Base-by-base conservation (phyloP, 1,284 basidiomycete species). In the Prillingera fragicola region DNA sequence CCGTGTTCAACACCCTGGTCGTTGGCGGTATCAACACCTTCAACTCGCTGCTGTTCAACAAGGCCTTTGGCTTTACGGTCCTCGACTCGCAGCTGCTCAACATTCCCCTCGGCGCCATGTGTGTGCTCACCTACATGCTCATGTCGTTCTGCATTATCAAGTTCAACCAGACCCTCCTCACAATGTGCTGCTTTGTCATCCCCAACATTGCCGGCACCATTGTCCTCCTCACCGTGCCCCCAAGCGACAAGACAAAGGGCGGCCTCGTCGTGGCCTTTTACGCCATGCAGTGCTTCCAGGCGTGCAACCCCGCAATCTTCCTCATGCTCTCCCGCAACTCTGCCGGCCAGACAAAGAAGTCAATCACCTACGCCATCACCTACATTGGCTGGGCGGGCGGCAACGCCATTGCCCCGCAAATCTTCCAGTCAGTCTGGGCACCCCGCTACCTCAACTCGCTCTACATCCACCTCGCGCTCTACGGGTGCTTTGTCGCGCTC, bases 341-440 rank as follows among this genome's bases (percentile, higher is more conserved):
- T 3, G 57, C 59, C 17, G 60, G 60, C 8, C 49, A 55, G 31
- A 63, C 59, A n/a, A 63, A 63, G 47, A 61, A 59, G 39, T 52
- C 49, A 4, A 48, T 60, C 17, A 53, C 50, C 19, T 63, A 59
- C 45, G 55, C 59, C 23, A 38, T 51, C 13, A 50, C 52, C n/a
- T 63, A 45, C 35, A 41, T 59, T 24, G 54, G 43, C 21, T 60
- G 58, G 58, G 54, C 58, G 3, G 50, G 45, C 9, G 61, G 61
- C 48, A 63, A 63, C 32, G 59, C 59, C 5, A 49, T 60, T 33
- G 51, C 51, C 14, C 54, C 59, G 10, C 57, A 59, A 33, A 33
- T 58, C n/a, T 63, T 63, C 53, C 50, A 54, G 33, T 25, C 43
- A 4, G 28, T 26, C 6, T 63, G 60, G 60, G 49, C 43, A 12